Evolutionary conservation across 2,329 filamentous ascomycete species (phyloP).

Genomic region (Stagonosporopsis rhizophila): DNA sequence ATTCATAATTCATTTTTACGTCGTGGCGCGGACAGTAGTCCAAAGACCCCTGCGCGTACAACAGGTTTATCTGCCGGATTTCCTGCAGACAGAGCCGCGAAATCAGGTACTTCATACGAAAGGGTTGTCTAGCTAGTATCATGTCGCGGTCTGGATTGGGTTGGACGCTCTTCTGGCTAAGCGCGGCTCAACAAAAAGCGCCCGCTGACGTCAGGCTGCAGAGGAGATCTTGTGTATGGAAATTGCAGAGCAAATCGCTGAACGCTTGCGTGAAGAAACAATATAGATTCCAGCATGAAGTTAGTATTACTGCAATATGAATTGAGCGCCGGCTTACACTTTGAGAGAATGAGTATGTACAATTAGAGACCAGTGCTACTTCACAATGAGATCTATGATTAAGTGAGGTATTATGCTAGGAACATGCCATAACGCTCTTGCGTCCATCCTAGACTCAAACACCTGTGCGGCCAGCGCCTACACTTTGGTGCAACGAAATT

Average conservation of each 20-base stretch:
- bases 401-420: not conserved
- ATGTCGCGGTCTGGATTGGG: slow-evolving; percentile 14
- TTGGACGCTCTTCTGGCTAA: slow-evolving; percentile 4
- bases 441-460: not conserved
- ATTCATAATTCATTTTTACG: slow-evolving; percentile 7
- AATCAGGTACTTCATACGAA: slow-evolving; percentile 5
- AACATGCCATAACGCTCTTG: not conserved
- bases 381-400: not conserved
- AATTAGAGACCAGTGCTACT: not conserved
- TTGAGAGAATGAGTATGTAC: not conserved
- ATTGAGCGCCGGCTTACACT: not conserved
- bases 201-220: slow-evolving; percentile 35
- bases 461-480: not conserved
- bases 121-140: not conserved
- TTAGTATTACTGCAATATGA: too few relatives aligned
- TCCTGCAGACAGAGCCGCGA: slow-evolving; percentile 11
- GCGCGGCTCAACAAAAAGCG: slow-evolving; percentile 33
- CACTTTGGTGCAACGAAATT: not conserved
- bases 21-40: not conserved
- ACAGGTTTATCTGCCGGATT: slow-evolving; percentile 14
- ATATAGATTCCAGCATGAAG: too few relatives aligned
- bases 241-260: not conserved
- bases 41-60: slow-evolving; percentile 3
- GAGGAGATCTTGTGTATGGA: not conserved
- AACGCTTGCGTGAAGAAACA: not conserved